Percentiles rank a stretch among this genome's conserved stretches.
These are phyloP conservation scores for Zygosaccharomyces gambellarensis DNA, from an alignment of 805 yeast genomes.

Conservation along the genomic window DNA sequence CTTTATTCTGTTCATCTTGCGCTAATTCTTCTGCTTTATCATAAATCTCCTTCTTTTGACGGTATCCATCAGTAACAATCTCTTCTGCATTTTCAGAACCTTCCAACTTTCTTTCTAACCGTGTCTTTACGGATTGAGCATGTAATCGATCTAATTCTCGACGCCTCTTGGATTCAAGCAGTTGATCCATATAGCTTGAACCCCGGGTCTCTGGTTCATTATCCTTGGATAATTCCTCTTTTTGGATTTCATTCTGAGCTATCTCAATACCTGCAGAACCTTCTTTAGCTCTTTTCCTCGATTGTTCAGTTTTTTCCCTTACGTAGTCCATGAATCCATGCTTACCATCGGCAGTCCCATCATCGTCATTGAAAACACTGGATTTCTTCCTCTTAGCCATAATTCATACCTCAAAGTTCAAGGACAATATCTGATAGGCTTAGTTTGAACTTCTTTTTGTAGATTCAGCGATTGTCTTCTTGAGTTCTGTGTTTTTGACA, in stretches of 20 bases:
- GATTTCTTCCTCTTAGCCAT: constrained; percentile 14
- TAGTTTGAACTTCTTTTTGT: not conserved
- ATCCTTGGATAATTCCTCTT: not conserved
- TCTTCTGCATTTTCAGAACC: constrained; percentile 37
- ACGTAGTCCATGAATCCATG: constrained; percentile 36
- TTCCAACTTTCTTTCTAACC: constrained; percentile 38
- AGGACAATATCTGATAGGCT: not conserved
- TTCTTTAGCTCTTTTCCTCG: constrained; percentile 11
- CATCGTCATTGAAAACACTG: constrained; percentile 12
- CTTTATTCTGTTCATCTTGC: constrained; percentile 5
- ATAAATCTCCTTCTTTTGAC: constrained; percentile 35
- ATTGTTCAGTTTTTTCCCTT: constrained; percentile 19
- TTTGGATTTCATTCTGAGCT: constrained; percentile 13
- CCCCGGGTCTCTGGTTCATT: not conserved
- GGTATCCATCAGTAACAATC: constrained; percentile 48
- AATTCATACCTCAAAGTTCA: not conserved
- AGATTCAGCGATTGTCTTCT: not conserved
- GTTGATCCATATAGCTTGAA: constrained; percentile 36
- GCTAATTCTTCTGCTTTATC: constrained; percentile 16
- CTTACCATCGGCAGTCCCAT: constrained; percentile 40
- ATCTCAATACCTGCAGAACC: constrained; percentile 4
- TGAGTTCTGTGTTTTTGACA: not conserved
- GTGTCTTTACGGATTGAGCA: constrained; percentile 37
- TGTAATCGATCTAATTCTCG: constrained; percentile 45
- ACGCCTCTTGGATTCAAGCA: constrained; percentile 42